Evolutionary conservation across 2,329 filamentous ascomycete species (phyloP).

Genomic region (Fusarium liriodendri): DNA sequence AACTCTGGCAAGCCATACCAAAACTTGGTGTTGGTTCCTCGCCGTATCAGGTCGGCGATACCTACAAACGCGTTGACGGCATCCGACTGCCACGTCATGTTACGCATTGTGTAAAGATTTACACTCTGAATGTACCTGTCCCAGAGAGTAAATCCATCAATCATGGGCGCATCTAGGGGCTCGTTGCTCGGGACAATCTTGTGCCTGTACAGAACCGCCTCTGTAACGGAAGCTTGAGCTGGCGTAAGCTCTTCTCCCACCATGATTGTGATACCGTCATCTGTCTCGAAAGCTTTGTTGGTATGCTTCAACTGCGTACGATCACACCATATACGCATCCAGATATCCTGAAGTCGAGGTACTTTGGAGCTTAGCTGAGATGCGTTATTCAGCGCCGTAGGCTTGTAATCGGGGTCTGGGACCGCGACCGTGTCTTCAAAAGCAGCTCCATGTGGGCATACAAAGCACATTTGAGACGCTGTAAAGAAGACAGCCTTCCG

Average conservation of each 20-base stretch:
- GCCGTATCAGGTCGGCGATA: constrained; percentile 17
- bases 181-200: constrained; percentile 3
- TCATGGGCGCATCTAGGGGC: constrained; percentile 5
- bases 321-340: constrained; percentile 14
- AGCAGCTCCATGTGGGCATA: constrained; percentile 7
- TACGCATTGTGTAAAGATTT: constrained; percentile 15
- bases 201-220: constrained; percentile 7
- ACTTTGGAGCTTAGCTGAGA: constrained; percentile 5
- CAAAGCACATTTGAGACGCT: constrained; percentile 19
- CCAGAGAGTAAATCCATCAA: constrained; percentile 8
- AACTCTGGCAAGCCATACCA: constrained; percentile 25
- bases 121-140: constrained; percentile 17
- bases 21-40: constrained; percentile 22
- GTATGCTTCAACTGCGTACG: not conserved
- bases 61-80: constrained; percentile 25
- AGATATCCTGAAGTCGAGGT: not conserved
- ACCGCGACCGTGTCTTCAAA: constrained; percentile 9
- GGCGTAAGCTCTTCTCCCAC: constrained; percentile 14
- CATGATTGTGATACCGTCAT: constrained; percentile 3
- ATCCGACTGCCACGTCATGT: constrained; percentile 23
- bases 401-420: not conserved
- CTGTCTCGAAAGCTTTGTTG: constrained; percentile 18
- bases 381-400: not conserved
- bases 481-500: constrained; percentile 18
- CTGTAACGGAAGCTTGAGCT: not conserved